These are phyloP conservation scores for Gynostemma pentaphyllum DNA, from an alignment of 306 rosid species.

Conservation along the genomic window DNA sequence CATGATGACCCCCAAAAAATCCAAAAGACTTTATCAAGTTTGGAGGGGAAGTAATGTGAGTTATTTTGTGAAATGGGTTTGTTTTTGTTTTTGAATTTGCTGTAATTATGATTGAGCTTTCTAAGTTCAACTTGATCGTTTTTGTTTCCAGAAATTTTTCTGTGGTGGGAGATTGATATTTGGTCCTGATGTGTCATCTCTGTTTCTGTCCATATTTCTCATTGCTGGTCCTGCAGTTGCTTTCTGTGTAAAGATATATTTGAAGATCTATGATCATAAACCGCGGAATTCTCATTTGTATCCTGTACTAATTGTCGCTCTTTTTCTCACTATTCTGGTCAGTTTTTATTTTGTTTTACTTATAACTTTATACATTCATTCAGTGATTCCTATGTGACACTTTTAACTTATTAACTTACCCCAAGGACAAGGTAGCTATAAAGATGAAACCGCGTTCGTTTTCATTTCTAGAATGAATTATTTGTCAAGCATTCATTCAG, in stretches of 20 bases:
- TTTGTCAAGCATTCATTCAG: neutral
- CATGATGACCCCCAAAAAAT: conserved; percentile 25
- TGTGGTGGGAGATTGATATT: conserved; percentile 88
- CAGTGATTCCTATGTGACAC: no score
- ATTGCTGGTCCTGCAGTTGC: conserved; percentile 61
- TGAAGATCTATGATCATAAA: conserved; percentile 19
- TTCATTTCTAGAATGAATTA: neutral
- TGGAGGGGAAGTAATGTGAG: conserved; percentile 94
- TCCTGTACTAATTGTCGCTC: conserved; percentile 37
- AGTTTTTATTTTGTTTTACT: conserved; percentile 2
- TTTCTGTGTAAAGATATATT: conserved; percentile 52
- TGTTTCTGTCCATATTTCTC: conserved; percentile 52
- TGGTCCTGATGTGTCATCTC: conserved; percentile 83
- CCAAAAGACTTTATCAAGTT: conserved; percentile 66
- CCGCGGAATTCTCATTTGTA: conserved; percentile 21
- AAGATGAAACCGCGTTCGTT: neutral
- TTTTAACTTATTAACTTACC: no score
- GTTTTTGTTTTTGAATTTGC: neutral
- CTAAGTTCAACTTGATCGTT: neutral
- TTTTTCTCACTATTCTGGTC: conserved; percentile 62
- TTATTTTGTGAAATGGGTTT: conserved; percentile 8
- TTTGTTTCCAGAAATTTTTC: conserved; percentile 49
- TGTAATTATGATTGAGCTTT: neutral
- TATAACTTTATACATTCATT: no score
- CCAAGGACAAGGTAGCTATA: neutral